phyloP scores from a whole-genome alignment of 306 rosid genomes.

The Castanea sativa region DNA sequence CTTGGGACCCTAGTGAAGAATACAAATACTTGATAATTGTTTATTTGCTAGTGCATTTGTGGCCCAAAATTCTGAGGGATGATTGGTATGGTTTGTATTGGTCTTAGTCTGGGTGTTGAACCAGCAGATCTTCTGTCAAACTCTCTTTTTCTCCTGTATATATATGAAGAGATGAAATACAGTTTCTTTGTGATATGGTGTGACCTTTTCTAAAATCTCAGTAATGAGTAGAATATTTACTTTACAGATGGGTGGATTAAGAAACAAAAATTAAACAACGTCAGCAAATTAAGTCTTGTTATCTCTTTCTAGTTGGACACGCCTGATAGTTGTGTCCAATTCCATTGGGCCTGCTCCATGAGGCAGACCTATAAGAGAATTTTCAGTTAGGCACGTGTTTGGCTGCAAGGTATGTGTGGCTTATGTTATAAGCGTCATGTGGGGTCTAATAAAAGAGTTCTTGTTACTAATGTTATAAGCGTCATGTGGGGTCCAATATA shows the following conservation, averaged over 20 bases:
- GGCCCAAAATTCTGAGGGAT: not conserved
- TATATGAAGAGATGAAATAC: not conserved
- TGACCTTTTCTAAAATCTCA: not conserved
- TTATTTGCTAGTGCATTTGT: not conserved
- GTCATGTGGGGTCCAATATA: not conserved
- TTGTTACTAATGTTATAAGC: rapidly evolving
- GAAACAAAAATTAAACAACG: not conserved
- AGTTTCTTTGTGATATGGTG: not conserved
- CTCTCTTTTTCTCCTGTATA: not conserved
- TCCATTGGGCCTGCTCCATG: not conserved
- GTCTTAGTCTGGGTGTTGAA: not conserved
- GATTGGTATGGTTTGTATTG: not conserved
- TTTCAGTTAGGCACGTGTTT: not conserved
- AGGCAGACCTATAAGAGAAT: too few species aligned
- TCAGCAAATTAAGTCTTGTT: not conserved
- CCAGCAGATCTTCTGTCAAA: not conserved
- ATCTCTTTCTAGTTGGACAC: not conserved
- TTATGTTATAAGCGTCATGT: not conserved
- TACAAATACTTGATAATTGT: not conserved
- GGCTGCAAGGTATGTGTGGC: not conserved
- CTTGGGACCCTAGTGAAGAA: not conserved
- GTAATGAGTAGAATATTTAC: not conserved
- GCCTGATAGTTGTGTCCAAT: not conserved
- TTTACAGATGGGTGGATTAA: not conserved
- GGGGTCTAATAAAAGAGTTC: not conserved